Evolutionary conservation across 768 basidiomycete genomes (phyloP), one percentile per base, ranked within the genome.

Genomic region (Phanerodontia chrysosporium): DNA sequence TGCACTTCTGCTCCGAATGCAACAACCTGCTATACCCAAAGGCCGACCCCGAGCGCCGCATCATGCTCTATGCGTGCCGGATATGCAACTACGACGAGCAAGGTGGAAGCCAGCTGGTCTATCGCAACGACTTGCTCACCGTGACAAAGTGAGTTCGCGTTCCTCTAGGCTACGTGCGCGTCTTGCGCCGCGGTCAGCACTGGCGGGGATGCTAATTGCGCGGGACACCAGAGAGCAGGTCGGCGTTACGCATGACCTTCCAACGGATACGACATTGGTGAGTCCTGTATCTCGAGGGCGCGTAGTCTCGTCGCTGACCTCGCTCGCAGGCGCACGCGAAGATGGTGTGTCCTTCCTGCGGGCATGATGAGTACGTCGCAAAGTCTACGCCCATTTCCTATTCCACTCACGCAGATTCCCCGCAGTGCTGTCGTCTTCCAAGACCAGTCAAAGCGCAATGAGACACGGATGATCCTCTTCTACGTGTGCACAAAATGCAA

Each of bases 371-470:
- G 92, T 94, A 69, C 65, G 89, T 77, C n/a, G n/a, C n/a, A 35
- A 24, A 32, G 30, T 45, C 27, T 8, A n/a, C 7, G 30, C 22
- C 30, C 1, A 42, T 42, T 42, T 4, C 13, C 1, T 14, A 32
- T 18, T 18, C 27, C 8, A 32, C n/a, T 49, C 28, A 63, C 49
- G 57, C 30, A 53, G 8, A 55, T 57, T 58, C 21, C 48, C 51
- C 62, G n/a, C 67, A 98, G 95, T 68, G 85, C 92, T 52, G 95
- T 98, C 4, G 84, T 91, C 69, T 98, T 90, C 72, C 96, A 98
- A 73, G 96, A 98, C 73, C 96, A 98, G 71, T 97, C 94, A 18
- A 95, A 96, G 70, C 87, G 96, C 57, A 93, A 92, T 66, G 93
- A 96, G 70, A 98, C 96, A 1, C 83, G 90, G 1, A 96, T 96